These are phyloP conservation scores for Gossypium schwendimanii DNA, from an alignment of 441 rosid species.

Conservation along the genomic window DNA sequence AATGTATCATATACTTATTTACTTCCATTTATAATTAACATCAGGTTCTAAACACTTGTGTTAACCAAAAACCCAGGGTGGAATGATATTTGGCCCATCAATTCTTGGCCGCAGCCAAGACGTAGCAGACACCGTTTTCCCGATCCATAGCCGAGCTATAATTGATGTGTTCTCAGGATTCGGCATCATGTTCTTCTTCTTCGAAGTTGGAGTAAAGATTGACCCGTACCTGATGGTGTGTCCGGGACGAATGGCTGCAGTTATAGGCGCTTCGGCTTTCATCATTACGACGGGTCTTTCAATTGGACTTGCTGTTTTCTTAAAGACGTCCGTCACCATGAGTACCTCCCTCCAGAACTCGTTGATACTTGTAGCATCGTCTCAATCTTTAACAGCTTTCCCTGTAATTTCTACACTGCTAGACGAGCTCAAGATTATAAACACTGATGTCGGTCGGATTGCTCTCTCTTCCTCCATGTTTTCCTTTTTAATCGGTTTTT, in stretches of 20 bases:
- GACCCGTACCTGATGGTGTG: slow-evolving; percentile 21
- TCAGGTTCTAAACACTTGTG: neutral
- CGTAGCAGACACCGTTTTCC: slow-evolving; percentile 19
- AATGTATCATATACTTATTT: neutral
- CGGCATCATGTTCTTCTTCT: slow-evolving; percentile 30
- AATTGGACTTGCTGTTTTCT: neutral
- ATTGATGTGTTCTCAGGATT: slow-evolving; percentile 23
- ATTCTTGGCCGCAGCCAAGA: slow-evolving; percentile 14
- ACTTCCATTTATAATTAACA: neutral
- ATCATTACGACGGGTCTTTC: neutral
- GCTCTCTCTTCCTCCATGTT: slow-evolving; percentile 29
- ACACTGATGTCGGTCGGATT: slow-evolving; percentile 34
- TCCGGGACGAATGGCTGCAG: slow-evolving; percentile 23
- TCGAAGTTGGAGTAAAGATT: slow-evolving; percentile 23
- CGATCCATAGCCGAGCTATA: slow-evolving; percentile 5
- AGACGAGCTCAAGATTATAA: slow-evolving; percentile 27
- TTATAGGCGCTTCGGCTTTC: slow-evolving; percentile 21
- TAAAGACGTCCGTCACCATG: slow-evolving; percentile 11
- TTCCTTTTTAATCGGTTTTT: slow-evolving; percentile 13
- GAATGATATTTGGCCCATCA: slow-evolving; percentile 32
- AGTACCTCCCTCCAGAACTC: slow-evolving; percentile 8
- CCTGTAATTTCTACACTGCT: slow-evolving; percentile 23
- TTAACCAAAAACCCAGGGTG: slow-evolving; percentile 20
- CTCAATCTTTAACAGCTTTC: slow-evolving; percentile 27
- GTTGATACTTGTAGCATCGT: slow-evolving; percentile 13